Evolutionary conservation across 495 filamentous ascomycete species (phyloP).

Genomic region (Glonium stellatum): DNA sequence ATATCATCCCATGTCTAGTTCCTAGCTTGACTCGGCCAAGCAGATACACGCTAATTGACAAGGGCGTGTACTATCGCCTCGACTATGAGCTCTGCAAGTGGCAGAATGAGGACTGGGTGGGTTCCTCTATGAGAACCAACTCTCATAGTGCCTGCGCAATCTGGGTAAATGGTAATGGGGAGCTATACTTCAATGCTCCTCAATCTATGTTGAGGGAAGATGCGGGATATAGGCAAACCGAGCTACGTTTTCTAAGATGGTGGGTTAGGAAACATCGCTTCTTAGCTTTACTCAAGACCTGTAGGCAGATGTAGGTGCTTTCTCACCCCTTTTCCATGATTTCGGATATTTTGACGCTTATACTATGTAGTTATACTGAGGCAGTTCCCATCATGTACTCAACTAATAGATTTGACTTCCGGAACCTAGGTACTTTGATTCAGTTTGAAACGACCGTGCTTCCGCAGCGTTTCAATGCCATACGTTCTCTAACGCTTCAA

Average conservation of each 20-base stretch:
- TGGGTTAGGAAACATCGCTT: slow-evolving; percentile 10
- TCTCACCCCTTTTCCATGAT: no score
- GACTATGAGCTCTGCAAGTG: slow-evolving; percentile 7
- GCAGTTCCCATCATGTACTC: slow-evolving; percentile 5
- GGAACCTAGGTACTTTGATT: not conserved
- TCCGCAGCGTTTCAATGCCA: not conserved
- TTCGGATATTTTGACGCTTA: no score
- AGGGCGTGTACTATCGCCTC: slow-evolving; percentile 4
- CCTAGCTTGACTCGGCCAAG: slow-evolving; percentile 8
- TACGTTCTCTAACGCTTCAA: not conserved
- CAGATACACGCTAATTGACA: not conserved
- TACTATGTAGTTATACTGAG: slow-evolving; percentile 8
- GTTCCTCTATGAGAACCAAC: not conserved
- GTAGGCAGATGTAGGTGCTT: slow-evolving; percentile 11
- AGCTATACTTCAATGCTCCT: not conserved
- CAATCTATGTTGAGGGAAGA: not conserved
- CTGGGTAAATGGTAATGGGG: not conserved
- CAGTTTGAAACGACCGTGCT: not conserved
- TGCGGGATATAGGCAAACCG: not conserved
- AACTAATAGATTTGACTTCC: slow-evolving; percentile 13
- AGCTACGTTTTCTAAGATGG: slow-evolving; percentile 10
- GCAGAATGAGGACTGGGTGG: not conserved
- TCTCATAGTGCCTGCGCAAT: not conserved
- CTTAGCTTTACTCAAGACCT: slow-evolving; percentile 7
- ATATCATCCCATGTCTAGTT: slow-evolving; percentile 9